These are phyloP conservation scores for Trametes polyzona DNA, from an alignment of 1,284 basidiomycete genomes.

Conservation along the genomic window DNA sequence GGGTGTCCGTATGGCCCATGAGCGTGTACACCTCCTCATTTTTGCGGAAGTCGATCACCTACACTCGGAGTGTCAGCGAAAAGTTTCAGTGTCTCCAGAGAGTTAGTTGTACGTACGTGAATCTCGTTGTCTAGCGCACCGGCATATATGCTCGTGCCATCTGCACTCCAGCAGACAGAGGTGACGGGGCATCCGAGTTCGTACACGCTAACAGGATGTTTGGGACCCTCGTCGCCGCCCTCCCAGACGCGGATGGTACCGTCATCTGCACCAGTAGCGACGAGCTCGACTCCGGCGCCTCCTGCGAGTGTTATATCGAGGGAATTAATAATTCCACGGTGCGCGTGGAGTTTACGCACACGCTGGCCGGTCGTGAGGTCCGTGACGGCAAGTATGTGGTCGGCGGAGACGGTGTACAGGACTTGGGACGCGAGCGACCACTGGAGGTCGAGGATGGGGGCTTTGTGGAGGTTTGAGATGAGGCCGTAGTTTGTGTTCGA, in stretches of 20 bases:
- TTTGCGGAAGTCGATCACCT: slow-evolving; percentile 90
- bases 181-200: slow-evolving; percentile 89
- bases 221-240: slow-evolving; percentile 74
- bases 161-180: slow-evolving; percentile 89
- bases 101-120: slow-evolving; percentile 76
- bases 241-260: slow-evolving; percentile 90
- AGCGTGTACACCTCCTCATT: slow-evolving; percentile 77
- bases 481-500: slow-evolving; percentile 85
- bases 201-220: slow-evolving; percentile 78
- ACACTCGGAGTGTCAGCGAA: not conserved
- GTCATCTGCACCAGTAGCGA: slow-evolving; percentile 88
- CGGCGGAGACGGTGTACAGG: slow-evolving; percentile 83
- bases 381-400: slow-evolving; percentile 76
- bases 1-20: slow-evolving; percentile 85
- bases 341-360: slow-evolving; percentile 75
- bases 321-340: slow-evolving; percentile 87
- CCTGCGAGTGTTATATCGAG: slow-evolving; percentile 84
- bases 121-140: slow-evolving; percentile 93
- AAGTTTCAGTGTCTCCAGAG: not conserved
- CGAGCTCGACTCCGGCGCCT: slow-evolving; percentile 80
- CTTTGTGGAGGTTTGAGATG: slow-evolving; percentile 74
- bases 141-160: slow-evolving; percentile 86
- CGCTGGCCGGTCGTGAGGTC: slow-evolving; percentile 82
- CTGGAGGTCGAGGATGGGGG: slow-evolving; percentile 79
- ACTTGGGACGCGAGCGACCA: slow-evolving; percentile 76